Base-by-base conservation (phyloP, 768 basidiomycete genomes). In the Phlebiopsis flavidoalba region DNA sequence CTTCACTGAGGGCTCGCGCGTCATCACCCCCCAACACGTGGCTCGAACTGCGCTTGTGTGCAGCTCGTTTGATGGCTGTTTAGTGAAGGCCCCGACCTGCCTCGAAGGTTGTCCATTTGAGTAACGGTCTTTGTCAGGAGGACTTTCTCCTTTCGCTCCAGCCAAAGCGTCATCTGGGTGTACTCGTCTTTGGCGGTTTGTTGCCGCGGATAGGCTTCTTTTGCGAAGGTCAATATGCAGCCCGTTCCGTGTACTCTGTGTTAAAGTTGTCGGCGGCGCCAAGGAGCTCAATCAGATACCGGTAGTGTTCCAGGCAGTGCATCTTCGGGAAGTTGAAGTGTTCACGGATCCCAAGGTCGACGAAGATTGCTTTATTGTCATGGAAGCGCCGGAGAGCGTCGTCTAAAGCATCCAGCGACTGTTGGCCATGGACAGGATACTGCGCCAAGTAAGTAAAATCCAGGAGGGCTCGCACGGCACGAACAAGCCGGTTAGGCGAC, bases 141-240 rank as follows among this genome's bases (percentile, higher is more conserved):
- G 17, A 76, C 58, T 55, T 75, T 72, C 58, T 79, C 77, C 21
- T 71, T 68, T 2, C 73, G 65, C 1, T 58, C 48, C 0, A 81
- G 67, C 75, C 75, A 78, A 0, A 52, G 31, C 0, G 73, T 72
- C 80, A 81, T 81, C 59, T 79, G 79, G 14, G 65, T 47, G 1
- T 64, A 57, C 59, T 67, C 69, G 26, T 70, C 61, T 24, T 63
- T 60, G n/a, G 61, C 58, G 62, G 71, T 73, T 3, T 61, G 64
- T 7, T 67, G 65, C 2, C 66, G 50, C 17, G 49, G 54, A 60
- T 72, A 74, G 1, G 57, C 66, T 0, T 64, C 43, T 62, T 81
- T 81, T 1, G 77, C 74, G 48, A 69, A 69, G 73, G 64, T 80
- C 71, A 49, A 80, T 80, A 58, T 81, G 80, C 0, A 81, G 69